Evolutionary conservation across 164 flowering plant species (phyloP).

Genomic region (Euptelea pleiosperma): DNA sequence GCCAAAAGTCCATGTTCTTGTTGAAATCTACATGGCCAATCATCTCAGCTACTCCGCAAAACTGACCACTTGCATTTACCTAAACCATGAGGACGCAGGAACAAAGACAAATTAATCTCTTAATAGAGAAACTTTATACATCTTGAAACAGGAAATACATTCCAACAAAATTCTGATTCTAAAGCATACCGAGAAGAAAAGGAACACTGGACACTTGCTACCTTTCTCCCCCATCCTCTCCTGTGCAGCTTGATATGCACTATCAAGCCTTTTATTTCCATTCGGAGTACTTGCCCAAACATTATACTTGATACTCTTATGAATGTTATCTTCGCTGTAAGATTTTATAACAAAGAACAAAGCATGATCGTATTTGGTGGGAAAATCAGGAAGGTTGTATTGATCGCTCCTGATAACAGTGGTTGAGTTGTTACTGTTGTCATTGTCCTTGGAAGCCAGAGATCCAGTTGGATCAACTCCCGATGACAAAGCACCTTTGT

Average conservation of each 20-base stretch:
- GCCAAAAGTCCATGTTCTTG: conserved; percentile 80
- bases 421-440: conserved; percentile 16
- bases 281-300: conserved; percentile 86
- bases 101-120: neutral
- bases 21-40: conserved; percentile 61
- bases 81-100: conserved; percentile 18
- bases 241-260: conserved; percentile 62
- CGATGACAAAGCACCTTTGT: conserved; percentile 20
- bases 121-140: neutral
- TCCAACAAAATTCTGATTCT: neutral
- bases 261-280: conserved; percentile 73
- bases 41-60: conserved; percentile 90
- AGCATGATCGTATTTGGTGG: conserved; percentile 52
- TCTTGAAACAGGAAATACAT: no score
- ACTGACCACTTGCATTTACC: conserved; percentile 92
- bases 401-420: conserved; percentile 39
- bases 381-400: conserved; percentile 54
- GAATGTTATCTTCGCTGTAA: conserved; percentile 84
- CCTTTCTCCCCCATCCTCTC: conserved; percentile 31
- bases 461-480: conserved; percentile 24
- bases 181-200: conserved; percentile 68
- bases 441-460: conserved; percentile 19
- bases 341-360: conserved; percentile 77
- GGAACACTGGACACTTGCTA: conserved; percentile 59
- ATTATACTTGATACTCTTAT: conserved; percentile 76